Evolutionary conservation across 176 grass and related monocot species (phyloP).

Genomic region (Themeda triandra): DNA sequence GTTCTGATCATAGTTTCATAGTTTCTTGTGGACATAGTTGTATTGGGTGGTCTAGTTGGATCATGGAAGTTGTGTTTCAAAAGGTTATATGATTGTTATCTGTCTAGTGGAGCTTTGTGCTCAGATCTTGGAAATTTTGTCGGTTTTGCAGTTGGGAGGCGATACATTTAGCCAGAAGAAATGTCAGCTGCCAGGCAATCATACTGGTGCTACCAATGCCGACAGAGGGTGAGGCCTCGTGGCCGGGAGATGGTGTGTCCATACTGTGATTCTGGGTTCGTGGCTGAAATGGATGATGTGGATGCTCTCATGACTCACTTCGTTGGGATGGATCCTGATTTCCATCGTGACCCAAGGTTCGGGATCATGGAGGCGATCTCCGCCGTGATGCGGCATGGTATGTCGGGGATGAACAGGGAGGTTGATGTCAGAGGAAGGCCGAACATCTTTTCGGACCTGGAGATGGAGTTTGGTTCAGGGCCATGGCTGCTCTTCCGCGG

Average conservation of each 20-base stretch:
- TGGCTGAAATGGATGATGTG: constrained; percentile 56
- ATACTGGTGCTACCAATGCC: constrained; percentile 90
- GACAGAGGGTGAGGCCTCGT: constrained; percentile 59
- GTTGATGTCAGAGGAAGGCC: constrained; percentile 50
- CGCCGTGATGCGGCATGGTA: constrained; percentile 63
- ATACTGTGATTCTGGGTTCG: constrained; percentile 77
- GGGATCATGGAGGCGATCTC: constrained; percentile 83
- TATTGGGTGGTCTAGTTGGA: neutral
- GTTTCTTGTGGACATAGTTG: neutral
- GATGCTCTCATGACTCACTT: constrained; percentile 69
- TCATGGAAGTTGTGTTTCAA: neutral
- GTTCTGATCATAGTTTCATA: neutral
- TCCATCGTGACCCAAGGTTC: constrained; percentile 56
- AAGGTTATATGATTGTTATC: constrained; percentile 12
- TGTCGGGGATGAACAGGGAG: constrained; percentile 59
- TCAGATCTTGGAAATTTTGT: neutral
- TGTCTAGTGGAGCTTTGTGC: neutral
- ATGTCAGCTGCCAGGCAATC: constrained; percentile 60
- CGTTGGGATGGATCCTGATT: constrained; percentile 54
- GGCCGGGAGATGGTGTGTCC: constrained; percentile 71
- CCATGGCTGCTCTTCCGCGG: constrained; percentile 87
- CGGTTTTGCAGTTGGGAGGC: constrained; percentile 23
- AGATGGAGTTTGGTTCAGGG: constrained; percentile 65
- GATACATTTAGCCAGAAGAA: neutral
- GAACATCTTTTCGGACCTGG: constrained; percentile 64